phyloP scores from a whole-genome alignment of 163 green algal species.

The Coccomyxa subellipsoidea region DNA sequence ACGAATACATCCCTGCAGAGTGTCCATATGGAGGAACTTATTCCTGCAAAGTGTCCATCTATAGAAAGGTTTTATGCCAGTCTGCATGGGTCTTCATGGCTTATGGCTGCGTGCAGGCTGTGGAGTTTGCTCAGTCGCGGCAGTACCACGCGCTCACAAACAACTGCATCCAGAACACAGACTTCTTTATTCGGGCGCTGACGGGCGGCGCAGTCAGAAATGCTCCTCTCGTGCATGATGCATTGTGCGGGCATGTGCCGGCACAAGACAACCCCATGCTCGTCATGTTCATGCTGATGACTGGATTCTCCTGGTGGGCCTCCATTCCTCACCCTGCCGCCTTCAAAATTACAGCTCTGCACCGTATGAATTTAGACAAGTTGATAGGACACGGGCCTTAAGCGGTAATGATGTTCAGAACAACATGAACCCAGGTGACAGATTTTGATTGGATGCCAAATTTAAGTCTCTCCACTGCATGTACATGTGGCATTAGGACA shows the following conservation, averaged over 20 bases:
- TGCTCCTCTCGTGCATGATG: constrained; percentile 52
- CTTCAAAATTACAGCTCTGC: no score
- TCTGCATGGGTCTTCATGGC: not conserved
- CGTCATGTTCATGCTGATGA: constrained; percentile 31
- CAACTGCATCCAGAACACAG: constrained; percentile 55
- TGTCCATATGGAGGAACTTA: not conserved
- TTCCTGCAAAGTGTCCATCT: not conserved
- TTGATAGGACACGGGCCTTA: no score
- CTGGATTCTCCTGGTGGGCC: constrained; percentile 36
- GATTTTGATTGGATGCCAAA: no score
- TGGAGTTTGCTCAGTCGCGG: constrained; percentile 29
- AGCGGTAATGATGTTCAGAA: no score
- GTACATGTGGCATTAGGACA: no score
- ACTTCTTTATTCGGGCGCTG: constrained; percentile 45
- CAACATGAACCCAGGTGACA: no score
- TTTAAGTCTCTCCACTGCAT: no score
- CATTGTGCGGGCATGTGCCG: constrained; percentile 38
- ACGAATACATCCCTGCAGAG: no score
- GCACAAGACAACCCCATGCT: constrained; percentile 43
- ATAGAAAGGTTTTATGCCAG: not conserved
- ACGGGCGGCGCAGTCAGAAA: constrained; percentile 35
- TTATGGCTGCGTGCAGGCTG: constrained; percentile 10
- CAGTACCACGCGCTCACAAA: constrained; percentile 41
- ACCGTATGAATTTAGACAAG: no score
- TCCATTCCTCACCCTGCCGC: not conserved